These are phyloP conservation scores for Magnusiomyces tetraspermus DNA, from an alignment of 1,139 yeast species.

Conservation along the genomic window DNA sequence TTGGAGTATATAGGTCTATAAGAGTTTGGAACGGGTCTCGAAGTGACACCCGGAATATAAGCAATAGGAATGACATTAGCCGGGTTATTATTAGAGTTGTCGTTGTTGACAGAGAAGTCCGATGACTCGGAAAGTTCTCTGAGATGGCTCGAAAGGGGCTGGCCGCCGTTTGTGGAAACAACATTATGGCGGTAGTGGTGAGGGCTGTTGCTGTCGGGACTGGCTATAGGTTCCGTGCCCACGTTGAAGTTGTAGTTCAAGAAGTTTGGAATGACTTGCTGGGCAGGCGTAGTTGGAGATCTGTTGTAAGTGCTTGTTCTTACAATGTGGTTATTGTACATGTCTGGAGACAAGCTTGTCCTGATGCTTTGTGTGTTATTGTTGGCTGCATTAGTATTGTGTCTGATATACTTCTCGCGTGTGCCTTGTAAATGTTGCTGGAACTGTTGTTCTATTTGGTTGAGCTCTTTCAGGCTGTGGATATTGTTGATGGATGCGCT, in stretches of 20 bases:
- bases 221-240: not conserved
- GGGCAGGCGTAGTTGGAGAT: not conserved
- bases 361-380: not conserved
- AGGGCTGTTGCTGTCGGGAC: not conserved
- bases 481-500: not conserved
- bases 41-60: constrained; percentile 74
- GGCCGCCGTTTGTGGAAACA: not conserved
- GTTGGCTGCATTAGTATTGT: not conserved
- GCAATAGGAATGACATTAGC: constrained; percentile 81
- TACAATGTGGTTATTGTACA: not conserved
- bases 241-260: not conserved
- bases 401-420: not conserved
- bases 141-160: not conserved
- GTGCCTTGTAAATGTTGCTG: not conserved
- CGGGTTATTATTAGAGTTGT: constrained; percentile 42
- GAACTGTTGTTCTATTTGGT: not conserved
- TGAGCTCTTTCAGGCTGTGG: too few species aligned
- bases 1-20: not conserved
- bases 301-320: not conserved
- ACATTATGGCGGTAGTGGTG: not conserved
- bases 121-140: constrained; percentile 3
- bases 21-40: not conserved
- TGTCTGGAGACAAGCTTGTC: not conserved
- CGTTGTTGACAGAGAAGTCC: constrained; percentile 1
- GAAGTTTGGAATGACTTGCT: not conserved